Evolutionary conservation across 2,329 filamentous ascomycete genomes (phyloP), one percentile per base, ranked within the genome.

Genomic region (Ascochyta clinopodiicola): DNA sequence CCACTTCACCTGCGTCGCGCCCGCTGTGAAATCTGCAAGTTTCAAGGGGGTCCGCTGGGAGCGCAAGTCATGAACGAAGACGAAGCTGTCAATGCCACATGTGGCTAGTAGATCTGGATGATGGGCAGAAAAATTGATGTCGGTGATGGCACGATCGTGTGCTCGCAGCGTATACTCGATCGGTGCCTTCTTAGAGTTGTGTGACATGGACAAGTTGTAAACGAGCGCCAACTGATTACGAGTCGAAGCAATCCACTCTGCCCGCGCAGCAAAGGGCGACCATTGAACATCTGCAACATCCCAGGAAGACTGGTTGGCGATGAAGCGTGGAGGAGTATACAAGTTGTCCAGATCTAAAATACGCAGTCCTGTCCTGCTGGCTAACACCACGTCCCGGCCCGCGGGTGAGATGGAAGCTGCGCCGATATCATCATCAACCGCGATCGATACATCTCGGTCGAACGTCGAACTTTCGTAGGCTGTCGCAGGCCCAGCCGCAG

Each of bases 231-330:
- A 92, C 74, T 97, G 93, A 73, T 97, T 97, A 17, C 92, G 94
- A 0, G 93, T 96, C 56, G 92, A 96, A 32, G 92, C 91, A 17
- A 97, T 89, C 93, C 94, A 97, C 68, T 93, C 93, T 73, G 96
- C 91, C 43, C 93, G 86, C 19, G 85, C 86, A 12, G 93, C 90
- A 73, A 97, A 96, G 0, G 94, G 94, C 10, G 92, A 96, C 94
- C 94, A 97, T 76, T 97, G 94, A 27, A 96, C 93, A 75, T 97
- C 94, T 10, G 94, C 92, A 5, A 96, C 93, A 46, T 96, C 87
- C 92, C 93, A 97, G n/a, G 91, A 89, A 38, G 92, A 88, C 51
- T 91, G 89, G 76, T 96, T 91, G 59, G 89, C 89, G 64, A 97
- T 83, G 67, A 92, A 89, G 17, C 92, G 88, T 17, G 94, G 94